Base-by-base conservation (phyloP, 768 basidiomycete species). In the Solioccasus polychromus region DNA sequence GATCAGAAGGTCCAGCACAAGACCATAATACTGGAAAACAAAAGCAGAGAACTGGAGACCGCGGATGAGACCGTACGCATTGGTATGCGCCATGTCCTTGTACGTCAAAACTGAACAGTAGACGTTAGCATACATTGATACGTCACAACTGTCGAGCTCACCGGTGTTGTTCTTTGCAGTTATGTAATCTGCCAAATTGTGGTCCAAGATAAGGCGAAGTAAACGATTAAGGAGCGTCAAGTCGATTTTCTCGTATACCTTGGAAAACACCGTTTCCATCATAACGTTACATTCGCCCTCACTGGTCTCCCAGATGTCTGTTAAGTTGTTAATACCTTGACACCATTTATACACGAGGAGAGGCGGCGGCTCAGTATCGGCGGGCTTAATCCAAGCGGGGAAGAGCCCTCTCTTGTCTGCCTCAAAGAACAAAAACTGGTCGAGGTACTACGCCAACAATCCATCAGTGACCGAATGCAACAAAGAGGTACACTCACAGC, bases 311-410 rank as follows among this genome's bases (percentile, higher is more conserved):
- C 96, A 99, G 31, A 99, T 83, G 48, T 99, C 95, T 3, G 89
- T 93, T 64, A 98, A 67, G 67, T 99, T 99, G 71, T 98, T 98
- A 76, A 98, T 94, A 32, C 96, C 96, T 71, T 98, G 95, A 61
- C 93, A 95, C 95, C 95, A 98, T 77, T 97, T 98, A 74, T 97
- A 98, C 25, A 97, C 94, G 25, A 98, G 82, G 14, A 98, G 78
- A 3, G 95, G 95, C 0, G 95, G 93, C 3, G 95, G 95, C 60
- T 98, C 95, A 0, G 92, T 94, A 58, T 98, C 93, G 39, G 92
- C 88, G 20, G 96, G 96, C 71, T 98, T 99, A 66, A 99, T 96
- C 95, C 96, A 99, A 1, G 92, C 83, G 10, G 96, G 96, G 85
- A 98, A 98, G 19, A 99, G 70, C 38, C 92, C 92, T 57, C 96